A percentile compares a stretch with the other conserved stretches of the same genome.
These are phyloP conservation scores for Mycena crocata DNA, from an alignment of 768 basidiomycete species.

Conservation along the genomic window DNA sequence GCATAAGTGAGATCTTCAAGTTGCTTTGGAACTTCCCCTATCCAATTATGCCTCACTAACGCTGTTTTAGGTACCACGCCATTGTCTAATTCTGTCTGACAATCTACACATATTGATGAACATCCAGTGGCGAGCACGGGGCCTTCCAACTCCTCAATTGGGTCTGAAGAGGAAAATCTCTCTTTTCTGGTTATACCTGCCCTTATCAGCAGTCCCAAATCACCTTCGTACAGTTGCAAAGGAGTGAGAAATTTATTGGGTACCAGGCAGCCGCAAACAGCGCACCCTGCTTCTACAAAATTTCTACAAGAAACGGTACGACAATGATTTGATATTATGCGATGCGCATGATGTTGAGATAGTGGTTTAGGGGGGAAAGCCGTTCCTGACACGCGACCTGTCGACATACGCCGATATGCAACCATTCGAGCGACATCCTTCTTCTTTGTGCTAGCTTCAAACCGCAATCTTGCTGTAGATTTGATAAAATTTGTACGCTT, in stretches of 20 bases:
- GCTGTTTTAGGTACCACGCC: neutral
- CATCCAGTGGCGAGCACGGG: neutral
- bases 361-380: too few species aligned
- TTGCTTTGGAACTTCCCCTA: slow-evolving; percentile 13
- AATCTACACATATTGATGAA: neutral
- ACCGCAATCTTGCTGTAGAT: too few species aligned
- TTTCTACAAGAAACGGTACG: neutral
- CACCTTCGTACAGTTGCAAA: neutral
- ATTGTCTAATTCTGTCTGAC: neutral
- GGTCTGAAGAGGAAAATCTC: neutral
- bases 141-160: neutral
- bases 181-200: neutral
- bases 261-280: neutral
- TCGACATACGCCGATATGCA: too few species aligned
- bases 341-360: too few species aligned
- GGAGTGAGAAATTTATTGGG: neutral
- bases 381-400: too few species aligned
- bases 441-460: too few species aligned
- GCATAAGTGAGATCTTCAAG: slow-evolving; percentile 10
- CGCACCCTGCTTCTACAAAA: neutral
- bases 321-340: neutral
- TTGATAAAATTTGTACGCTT: too few species aligned
- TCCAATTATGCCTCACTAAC: slow-evolving; percentile 4
- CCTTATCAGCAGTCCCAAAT: neutral
- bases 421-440: too few species aligned